Evolutionary conservation across 2,329 filamentous ascomycete genomes (phyloP).

Genomic region (Chaetoscypha palmicola): DNA sequence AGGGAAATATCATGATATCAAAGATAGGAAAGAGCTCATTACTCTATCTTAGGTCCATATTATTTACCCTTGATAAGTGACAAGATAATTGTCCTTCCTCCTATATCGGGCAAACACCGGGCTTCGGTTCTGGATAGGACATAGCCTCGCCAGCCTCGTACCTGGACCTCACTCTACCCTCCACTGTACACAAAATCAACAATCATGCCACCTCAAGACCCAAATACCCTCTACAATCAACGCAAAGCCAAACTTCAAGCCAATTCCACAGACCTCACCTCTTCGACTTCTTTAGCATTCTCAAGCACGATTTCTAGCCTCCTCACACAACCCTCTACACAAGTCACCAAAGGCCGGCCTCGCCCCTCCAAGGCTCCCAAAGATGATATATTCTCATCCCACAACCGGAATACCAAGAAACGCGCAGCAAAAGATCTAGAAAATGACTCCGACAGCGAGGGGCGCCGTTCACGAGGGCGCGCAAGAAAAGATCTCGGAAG

Average conservation of each 20-base stretch:
- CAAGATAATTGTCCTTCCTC: no score
- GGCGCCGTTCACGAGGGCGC: constrained; percentile 34
- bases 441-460: constrained; percentile 43
- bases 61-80: no score
- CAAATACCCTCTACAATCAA: constrained; percentile 65
- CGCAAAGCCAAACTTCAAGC: constrained; percentile 61
- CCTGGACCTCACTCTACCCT: no score
- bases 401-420: constrained; percentile 56
- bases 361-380: constrained; percentile 49
- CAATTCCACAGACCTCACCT: constrained; percentile 59
- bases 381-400: constrained; percentile 60
- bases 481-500: constrained; percentile 57
- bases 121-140: no score
- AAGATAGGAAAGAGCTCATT: no score
- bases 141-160: no score
- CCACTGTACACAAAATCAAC: no score
- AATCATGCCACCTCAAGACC: not conserved
- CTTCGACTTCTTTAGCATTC: constrained; percentile 73
- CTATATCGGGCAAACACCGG: no score
- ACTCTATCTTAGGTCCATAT: no score
- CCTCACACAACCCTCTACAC: constrained; percentile 49
- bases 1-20: no score
- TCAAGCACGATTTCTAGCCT: constrained; percentile 80
- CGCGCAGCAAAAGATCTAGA: constrained; percentile 53
- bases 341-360: constrained; percentile 41